These are phyloP conservation scores for Typha latifolia DNA, from an alignment of 176 grass and related monocot genomes.

Conservation along the genomic window DNA sequence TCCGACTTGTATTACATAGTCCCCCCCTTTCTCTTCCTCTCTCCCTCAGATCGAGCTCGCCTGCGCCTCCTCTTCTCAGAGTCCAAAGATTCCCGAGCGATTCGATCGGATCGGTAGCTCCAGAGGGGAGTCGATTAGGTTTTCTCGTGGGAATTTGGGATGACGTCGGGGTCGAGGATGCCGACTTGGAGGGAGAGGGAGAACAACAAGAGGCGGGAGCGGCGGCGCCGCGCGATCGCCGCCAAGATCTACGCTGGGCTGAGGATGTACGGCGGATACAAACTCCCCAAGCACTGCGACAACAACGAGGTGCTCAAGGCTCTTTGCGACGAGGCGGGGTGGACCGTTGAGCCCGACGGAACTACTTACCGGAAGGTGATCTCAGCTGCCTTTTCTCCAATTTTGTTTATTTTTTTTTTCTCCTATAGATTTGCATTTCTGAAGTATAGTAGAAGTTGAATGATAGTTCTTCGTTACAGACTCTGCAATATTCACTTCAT, in stretches of 20 bases:
- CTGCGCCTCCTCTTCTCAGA: neutral
- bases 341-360: constrained; percentile 17
- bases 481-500: no score
- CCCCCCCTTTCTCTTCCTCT: neutral
- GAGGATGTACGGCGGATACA: constrained; percentile 19
- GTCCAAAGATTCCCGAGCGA: neutral
- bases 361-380: constrained; percentile 6
- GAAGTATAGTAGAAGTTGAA: no score
- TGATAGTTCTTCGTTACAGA: no score
- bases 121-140: neutral
- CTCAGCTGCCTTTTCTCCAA: neutral
- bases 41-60: neutral
- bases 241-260: constrained; percentile 21
- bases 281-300: constrained; percentile 24
- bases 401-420: neutral
- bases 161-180: constrained; percentile 9
- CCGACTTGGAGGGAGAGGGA: constrained; percentile 25
- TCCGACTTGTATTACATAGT: neutral
- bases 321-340: constrained; percentile 21
- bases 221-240: constrained; percentile 14
- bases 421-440: neutral
- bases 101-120: neutral
- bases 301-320: constrained; percentile 29
- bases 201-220: constrained; percentile 23
- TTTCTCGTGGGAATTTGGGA: neutral